Evolutionary conservation across 2,329 filamentous ascomycete species (phyloP), one percentile per base, ranked within the genome.

Genomic region (Huntiella decipiens): DNA sequence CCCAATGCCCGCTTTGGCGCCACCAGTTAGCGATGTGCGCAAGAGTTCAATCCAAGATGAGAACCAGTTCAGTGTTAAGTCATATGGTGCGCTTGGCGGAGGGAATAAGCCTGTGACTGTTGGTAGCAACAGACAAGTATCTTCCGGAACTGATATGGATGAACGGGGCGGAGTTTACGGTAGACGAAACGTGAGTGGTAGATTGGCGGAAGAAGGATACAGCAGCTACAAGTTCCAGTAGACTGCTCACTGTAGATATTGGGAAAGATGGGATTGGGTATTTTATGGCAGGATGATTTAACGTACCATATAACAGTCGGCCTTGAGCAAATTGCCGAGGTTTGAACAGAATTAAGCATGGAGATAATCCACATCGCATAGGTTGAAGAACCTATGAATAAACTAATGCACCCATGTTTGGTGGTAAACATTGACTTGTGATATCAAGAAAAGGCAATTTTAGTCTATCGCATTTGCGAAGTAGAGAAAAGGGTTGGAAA

Each of bases 111-210:
- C 73, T 0, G 56, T 74, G 11, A 39, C 31, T 3, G 56, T 76
- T 10, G 69, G 67, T 11, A 56, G 54, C 16, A 60, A 57, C 19
- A 63, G 73, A 40, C 73, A 77, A 56, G 64, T 76, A 4, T 75
- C 71, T 10, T 71, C 70, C 4, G 74, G 74, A 1, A 74, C 71
- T 49, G 74, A 79, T 54, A 71, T 66, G 47, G 62, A 62, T 22
- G 55, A 56, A 28, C 52, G 52, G 50, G 50, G 56, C 32, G 54
- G 60, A 7, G 55, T 55, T 1, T 63, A 63, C 44, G 63, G 60
- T 13, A 63, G 70, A 40, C 63, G 79, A 39, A 75, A 79, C 50
- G 79, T 83, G 2, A 85, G 79, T 56, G 82, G 81, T 1, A 83
- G 81, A 64, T 60, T 77, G 46, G 79, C 70, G 0, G 81, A 86